phyloP scores from a whole-genome alignment of 2,329 filamentous ascomycete species.

The Aspergillus thermomutatus region DNA sequence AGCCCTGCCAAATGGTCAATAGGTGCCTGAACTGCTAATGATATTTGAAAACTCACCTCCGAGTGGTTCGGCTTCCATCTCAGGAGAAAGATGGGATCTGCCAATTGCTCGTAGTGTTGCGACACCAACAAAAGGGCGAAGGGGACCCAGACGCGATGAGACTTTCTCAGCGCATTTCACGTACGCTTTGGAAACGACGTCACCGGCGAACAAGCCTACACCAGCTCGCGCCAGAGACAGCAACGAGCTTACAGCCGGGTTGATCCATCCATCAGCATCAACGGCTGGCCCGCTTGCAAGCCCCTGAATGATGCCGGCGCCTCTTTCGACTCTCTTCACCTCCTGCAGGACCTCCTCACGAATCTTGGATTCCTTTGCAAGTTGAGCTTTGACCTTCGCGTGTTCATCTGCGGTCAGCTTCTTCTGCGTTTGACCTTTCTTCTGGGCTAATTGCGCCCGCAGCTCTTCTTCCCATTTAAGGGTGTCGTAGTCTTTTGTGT shows the following conservation, averaged over 20 bases:
- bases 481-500: slow-evolving; percentile 90
- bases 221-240: slow-evolving; percentile 70
- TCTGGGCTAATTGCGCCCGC: slow-evolving; percentile 79
- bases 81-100: slow-evolving; percentile 67
- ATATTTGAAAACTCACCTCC: slow-evolving; percentile 50
- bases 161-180: slow-evolving; percentile 74
- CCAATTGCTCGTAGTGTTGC: slow-evolving; percentile 79
- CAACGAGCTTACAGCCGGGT: slow-evolving; percentile 70
- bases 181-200: slow-evolving; percentile 73
- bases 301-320: slow-evolving; percentile 79
- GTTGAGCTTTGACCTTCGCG: slow-evolving; percentile 83
- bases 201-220: slow-evolving; percentile 75
- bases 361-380: slow-evolving; percentile 81
- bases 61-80: slow-evolving; percentile 74
- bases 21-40: not conserved
- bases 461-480: slow-evolving; percentile 97
- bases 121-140: slow-evolving; percentile 80
- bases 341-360: slow-evolving; percentile 67
- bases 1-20: slow-evolving; percentile 45
- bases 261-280: slow-evolving; percentile 84
- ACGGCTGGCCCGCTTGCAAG: slow-evolving; percentile 86
- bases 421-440: slow-evolving; percentile 79
- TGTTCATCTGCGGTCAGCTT: slow-evolving; percentile 89
- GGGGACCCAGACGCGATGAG: slow-evolving; percentile 68
- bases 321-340: slow-evolving; percentile 71